Evolutionary conservation across 2,329 filamentous ascomycete species (phyloP).

Genomic region (Aspergillus proliferans): DNA sequence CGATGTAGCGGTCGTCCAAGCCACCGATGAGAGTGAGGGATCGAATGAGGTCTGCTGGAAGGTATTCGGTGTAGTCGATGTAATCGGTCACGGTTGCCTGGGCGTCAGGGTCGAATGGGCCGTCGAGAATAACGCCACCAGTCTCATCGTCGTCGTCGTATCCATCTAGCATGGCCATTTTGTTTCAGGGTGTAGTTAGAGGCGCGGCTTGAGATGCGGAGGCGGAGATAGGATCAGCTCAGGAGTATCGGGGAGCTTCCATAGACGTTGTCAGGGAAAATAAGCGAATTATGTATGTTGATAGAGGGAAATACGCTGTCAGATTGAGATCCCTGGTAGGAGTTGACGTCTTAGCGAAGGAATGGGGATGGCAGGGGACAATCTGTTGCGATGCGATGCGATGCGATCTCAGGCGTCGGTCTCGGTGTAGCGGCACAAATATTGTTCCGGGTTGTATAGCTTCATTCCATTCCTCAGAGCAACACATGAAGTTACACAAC

Average conservation of each 20-base stretch:
- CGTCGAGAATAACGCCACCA: conserved; percentile 40
- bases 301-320: no score
- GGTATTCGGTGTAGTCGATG: conserved; percentile 64
- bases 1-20: conserved; percentile 41
- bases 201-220: conserved; percentile 7
- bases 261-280: no score
- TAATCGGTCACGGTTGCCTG: conserved; percentile 62
- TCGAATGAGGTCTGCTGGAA: conserved; percentile 58
- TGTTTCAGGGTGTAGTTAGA: neutral
- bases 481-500: neutral
- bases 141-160: conserved; percentile 37
- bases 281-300: no score
- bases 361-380: neutral
- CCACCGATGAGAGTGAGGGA: conserved; percentile 56
- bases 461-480: neutral
- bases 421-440: neutral
- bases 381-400: neutral
- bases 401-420: neutral
- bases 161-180: conserved; percentile 28
- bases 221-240: conserved; percentile 4
- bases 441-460: neutral
- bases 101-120: conserved; percentile 56
- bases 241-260: neutral
- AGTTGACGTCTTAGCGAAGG: neutral
- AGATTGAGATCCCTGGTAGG: no score